Evolutionary conservation across 768 basidiomycete species (phyloP).

Genomic region (Serendipita sp.): DNA sequence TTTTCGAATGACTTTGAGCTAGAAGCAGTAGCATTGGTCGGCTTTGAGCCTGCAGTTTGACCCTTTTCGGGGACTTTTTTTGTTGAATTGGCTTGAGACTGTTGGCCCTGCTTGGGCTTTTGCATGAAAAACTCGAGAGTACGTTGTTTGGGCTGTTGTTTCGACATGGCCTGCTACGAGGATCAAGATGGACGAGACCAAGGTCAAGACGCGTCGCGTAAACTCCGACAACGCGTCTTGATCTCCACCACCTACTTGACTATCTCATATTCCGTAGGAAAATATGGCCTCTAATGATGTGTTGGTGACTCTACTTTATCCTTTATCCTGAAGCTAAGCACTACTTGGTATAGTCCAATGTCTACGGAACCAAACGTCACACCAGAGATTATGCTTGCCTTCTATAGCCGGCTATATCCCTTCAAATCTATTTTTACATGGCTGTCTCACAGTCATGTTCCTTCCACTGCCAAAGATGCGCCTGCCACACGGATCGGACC

Average conservation of each 20-base stretch:
- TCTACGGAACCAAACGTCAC: constrained; percentile 14
- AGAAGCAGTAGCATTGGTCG: not conserved
- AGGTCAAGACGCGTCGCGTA: not conserved
- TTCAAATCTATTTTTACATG: constrained; percentile 87
- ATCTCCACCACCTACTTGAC: not conserved
- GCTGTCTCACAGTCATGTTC: constrained; percentile 80
- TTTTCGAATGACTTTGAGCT: not conserved
- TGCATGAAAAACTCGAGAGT: constrained; percentile 1
- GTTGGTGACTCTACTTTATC: not conserved
- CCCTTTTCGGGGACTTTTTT: not conserved
- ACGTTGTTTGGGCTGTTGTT: constrained; percentile 1
- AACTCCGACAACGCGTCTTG: not conserved
- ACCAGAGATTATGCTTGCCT: constrained; percentile 53
- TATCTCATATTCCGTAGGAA: not conserved
- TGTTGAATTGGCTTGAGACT: not conserved
- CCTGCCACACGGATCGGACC: not conserved
- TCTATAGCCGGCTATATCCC: constrained; percentile 84
- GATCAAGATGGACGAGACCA: not conserved
- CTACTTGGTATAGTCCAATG: not conserved
- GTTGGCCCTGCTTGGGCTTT: constrained; percentile 3
- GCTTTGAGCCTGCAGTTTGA: not conserved
- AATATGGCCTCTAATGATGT: not conserved
- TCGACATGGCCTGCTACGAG: not conserved
- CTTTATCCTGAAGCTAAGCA: not conserved
- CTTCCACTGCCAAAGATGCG: not conserved